A percentile compares a stretch with the other conserved stretches of the same genome.
phyloP scores from a whole-genome alignment of 2,329 filamentous ascomycete species.

The Alternaria angustiovoidea region DNA sequence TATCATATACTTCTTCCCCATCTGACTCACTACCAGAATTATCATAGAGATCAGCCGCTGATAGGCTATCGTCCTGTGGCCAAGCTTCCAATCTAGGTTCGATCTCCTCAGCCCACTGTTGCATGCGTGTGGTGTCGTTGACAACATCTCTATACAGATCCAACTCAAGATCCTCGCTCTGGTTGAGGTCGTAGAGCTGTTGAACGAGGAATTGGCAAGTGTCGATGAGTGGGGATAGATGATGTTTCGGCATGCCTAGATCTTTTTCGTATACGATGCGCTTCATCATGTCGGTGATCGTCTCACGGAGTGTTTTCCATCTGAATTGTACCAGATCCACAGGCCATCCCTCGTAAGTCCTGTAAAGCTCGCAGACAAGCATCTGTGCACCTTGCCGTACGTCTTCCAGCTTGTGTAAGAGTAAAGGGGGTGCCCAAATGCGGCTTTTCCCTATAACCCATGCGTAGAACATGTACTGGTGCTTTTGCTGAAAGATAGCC shows the following conservation, averaged over 20 bases:
- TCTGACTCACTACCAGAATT: slow-evolving; percentile 51
- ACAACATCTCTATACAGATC: slow-evolving; percentile 27
- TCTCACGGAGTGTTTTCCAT: slow-evolving; percentile 29
- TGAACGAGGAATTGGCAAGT: slow-evolving; percentile 30
- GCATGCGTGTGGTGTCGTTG: slow-evolving; percentile 36
- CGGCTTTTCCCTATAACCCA: slow-evolving; percentile 27
- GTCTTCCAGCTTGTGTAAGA: slow-evolving; percentile 40
- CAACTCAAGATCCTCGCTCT: slow-evolving; percentile 31
- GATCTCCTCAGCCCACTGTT: slow-evolving; percentile 33
- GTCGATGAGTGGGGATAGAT: slow-evolving; percentile 36
- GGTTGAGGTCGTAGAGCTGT: slow-evolving; percentile 27
- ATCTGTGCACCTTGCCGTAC: slow-evolving; percentile 35
- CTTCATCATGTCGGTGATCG: slow-evolving; percentile 28
- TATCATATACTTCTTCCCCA: slow-evolving; percentile 36
- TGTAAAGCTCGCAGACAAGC: slow-evolving; percentile 37
- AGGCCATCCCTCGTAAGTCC: slow-evolving; percentile 23
- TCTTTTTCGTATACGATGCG: slow-evolving; percentile 38
- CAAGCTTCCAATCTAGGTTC: slow-evolving; percentile 35
- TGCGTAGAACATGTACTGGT: slow-evolving; percentile 34
- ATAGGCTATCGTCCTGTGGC: slow-evolving; percentile 41
- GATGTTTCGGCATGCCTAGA: slow-evolving; percentile 29
- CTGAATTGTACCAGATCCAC: slow-evolving; percentile 27
- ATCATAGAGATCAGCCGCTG: slow-evolving; percentile 42
- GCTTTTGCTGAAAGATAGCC: slow-evolving; percentile 23
- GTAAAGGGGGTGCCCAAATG: slow-evolving; percentile 32